These are phyloP conservation scores for Mycena chlorophos DNA, from an alignment of 768 basidiomycete species.

Conservation along the genomic window DNA sequence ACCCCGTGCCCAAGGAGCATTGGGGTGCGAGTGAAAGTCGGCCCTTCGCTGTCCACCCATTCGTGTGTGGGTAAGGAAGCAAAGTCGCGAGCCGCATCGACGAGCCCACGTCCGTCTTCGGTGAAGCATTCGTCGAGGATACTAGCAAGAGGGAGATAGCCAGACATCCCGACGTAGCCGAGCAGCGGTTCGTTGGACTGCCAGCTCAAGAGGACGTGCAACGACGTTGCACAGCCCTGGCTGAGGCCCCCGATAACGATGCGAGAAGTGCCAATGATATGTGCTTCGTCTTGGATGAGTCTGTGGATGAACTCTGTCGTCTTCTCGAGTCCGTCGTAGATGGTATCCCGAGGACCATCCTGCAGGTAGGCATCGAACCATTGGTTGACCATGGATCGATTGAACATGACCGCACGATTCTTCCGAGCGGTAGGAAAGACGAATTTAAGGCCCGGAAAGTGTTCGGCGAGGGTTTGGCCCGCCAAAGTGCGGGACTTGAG, in stretches of 20 bases:
- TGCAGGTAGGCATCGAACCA: constrained; percentile 13
- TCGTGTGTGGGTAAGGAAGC: background rate
- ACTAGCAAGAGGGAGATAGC: constrained; percentile 12
- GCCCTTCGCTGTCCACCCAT: background rate
- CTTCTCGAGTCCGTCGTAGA: constrained; percentile 6
- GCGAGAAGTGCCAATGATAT: constrained; percentile 2
- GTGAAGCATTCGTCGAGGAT: background rate
- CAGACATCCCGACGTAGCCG: constrained; percentile 14
- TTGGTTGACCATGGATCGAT: constrained; percentile 15
- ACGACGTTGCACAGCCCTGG: constrained; percentile 13
- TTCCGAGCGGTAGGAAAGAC: constrained; percentile 16
- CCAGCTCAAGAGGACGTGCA: constrained; percentile 14
- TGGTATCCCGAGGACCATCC: background rate
- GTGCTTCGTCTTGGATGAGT: constrained; percentile 3
- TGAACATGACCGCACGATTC: constrained; percentile 9
- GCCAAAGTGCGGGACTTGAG: constrained; percentile 3
- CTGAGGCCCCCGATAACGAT: constrained; percentile 11
- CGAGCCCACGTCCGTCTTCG: constrained; percentile 1
- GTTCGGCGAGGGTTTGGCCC: constrained; percentile 1
- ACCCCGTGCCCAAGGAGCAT: constrained; percentile 13
- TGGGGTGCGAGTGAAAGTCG: constrained; percentile 5
- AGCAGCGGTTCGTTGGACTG: constrained; percentile 3
- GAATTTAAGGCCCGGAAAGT: constrained; percentile 14
- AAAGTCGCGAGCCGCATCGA: constrained; percentile 10
- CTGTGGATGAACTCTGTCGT: constrained; percentile 5